These are phyloP conservation scores for Ganoderma lucidum DNA, from an alignment of 1,284 basidiomycete species.

Conservation along the genomic window DNA sequence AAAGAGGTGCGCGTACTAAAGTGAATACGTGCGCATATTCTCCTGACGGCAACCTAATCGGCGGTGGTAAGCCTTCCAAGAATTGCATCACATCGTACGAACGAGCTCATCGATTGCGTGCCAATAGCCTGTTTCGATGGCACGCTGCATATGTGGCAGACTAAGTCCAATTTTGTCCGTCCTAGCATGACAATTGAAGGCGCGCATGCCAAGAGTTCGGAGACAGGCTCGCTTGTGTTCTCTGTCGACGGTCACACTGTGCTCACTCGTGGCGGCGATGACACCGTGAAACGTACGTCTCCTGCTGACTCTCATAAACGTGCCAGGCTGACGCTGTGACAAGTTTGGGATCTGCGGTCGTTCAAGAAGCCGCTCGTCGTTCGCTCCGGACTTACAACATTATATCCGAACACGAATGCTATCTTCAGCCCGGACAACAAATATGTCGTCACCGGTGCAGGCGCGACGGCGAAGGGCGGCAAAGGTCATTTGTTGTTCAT, in stretches of 20 bases:
- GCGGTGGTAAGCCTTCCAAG: conserved; percentile 69
- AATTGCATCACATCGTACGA: background rate
- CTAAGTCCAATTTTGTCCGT: conserved; percentile 90
- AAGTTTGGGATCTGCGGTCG: conserved; percentile 93
- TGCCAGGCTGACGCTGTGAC: conserved; percentile 18
- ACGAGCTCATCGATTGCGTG: conserved; percentile 14
- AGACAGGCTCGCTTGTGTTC: conserved; percentile 87
- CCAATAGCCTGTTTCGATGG: conserved; percentile 86
- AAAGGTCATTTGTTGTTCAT: conserved; percentile 82
- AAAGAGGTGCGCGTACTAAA: conserved; percentile 94
- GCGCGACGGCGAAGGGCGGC: conserved; percentile 67
- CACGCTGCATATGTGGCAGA: conserved; percentile 91
- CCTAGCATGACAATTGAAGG: conserved; percentile 87
- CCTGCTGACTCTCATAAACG: conserved; percentile 13
- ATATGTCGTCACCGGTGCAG: conserved; percentile 85
- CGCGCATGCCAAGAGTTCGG: conserved; percentile 85
- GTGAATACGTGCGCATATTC: conserved; percentile 90
- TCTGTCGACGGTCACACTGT: conserved; percentile 85
- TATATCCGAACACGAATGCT: conserved; percentile 92
- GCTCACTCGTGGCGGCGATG: conserved; percentile 90
- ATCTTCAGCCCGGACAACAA: conserved; percentile 93
- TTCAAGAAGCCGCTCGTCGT: conserved; percentile 88
- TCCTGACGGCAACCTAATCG: conserved; percentile 85
- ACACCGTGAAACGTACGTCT: conserved; percentile 90
- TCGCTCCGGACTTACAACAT: conserved; percentile 70